phyloP scores from a whole-genome alignment of 2,329 filamentous ascomycete genomes.

The Ramichloridium luteum region DNA sequence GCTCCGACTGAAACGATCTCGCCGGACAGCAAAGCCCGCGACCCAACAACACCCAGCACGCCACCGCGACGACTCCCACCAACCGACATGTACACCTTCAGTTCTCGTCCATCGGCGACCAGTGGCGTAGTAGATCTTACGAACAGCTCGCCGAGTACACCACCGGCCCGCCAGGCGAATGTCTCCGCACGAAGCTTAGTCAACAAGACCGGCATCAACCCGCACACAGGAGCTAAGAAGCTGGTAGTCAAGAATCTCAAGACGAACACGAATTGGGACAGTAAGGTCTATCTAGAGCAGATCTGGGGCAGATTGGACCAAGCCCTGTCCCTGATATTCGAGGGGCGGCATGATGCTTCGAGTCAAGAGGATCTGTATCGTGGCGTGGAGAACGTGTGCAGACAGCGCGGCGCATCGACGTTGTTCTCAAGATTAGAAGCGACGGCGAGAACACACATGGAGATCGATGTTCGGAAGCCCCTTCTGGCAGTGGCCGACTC shows the following conservation, averaged over 20 bases:
- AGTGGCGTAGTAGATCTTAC: slow-evolving; percentile 33
- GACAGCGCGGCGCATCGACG: slow-evolving; percentile 57
- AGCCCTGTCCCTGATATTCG: slow-evolving; percentile 64
- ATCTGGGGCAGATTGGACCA: slow-evolving; percentile 62
- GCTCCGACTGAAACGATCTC: slow-evolving; percentile 16
- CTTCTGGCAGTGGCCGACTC: slow-evolving; percentile 46
- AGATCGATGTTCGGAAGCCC: slow-evolving; percentile 42
- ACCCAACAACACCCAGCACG: slow-evolving; percentile 15
- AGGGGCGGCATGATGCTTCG: slow-evolving; percentile 41
- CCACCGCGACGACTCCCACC: slow-evolving; percentile 18
- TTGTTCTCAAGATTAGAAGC: slow-evolving; percentile 55
- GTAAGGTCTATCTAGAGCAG: slow-evolving; percentile 65
- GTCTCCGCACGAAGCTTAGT: slow-evolving; percentile 15
- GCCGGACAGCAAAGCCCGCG: slow-evolving; percentile 31
- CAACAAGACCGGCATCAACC: slow-evolving; percentile 45
- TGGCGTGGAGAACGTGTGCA: slow-evolving; percentile 82
- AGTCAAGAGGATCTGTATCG: slow-evolving; percentile 86
- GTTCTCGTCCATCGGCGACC: slow-evolving; percentile 24
- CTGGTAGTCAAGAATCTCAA: slow-evolving; percentile 90
- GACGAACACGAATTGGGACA: slow-evolving; percentile 49
- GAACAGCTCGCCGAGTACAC: slow-evolving; percentile 22
- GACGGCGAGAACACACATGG: slow-evolving; percentile 53
- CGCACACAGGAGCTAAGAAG: slow-evolving; percentile 66
- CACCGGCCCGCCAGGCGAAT: slow-evolving; percentile 15
- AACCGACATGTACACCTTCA: slow-evolving; percentile 45